Evolutionary conservation across 371 early-diverging fungal genomes (phyloP), one percentile per base, ranked within the genome.

Genomic region (Smittium mucronatum): DNA sequence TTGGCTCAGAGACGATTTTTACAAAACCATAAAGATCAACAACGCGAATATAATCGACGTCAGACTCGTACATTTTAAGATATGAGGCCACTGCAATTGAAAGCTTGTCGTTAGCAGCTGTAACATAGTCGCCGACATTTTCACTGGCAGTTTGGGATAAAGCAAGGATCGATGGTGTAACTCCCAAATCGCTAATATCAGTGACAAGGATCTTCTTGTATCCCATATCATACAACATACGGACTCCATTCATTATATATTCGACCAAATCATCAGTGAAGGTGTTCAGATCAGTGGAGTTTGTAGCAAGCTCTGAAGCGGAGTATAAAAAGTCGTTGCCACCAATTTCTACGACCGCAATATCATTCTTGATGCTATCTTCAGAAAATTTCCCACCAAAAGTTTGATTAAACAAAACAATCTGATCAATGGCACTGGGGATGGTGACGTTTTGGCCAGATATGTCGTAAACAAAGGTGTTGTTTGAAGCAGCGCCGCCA

Each of bases 401-500:
- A 5, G 36, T 35, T 58, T 63, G 36, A 25, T 29, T 32, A 60
- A 57, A 73, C 29, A 64, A 34, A 29, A 26, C 61, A 34, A 70
- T 60, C 63, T 73, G 73, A 15, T 73, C 70, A 29, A 57, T 30
- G 33, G 66, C 58, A 57, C 71, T 70, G 1, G 73, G 70, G 17
- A 70, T 69, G n/a, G 70, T 65, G 5, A 63, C 67, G 1, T 58
- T 58, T 26, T 58, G 16, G 15, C 29, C 25, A 47, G 68, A 15
- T 2, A 63, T 5, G 5, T 5, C 58, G 63, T 59, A 28, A 2
- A 30, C 11, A n/a, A 32, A 33, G 36, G 68, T 59, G 63, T 84
- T 78, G 69, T 84, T 78, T 5, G 81, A 77, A 1, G 87, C 83
- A 0, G 86, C 85, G 29, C 84, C 85, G 31, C 83, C 82, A 63